Evolutionary conservation across 192 early-diverging fungal genomes (phyloP).

Genomic region (Gaertneriomyces semiglobifer): DNA sequence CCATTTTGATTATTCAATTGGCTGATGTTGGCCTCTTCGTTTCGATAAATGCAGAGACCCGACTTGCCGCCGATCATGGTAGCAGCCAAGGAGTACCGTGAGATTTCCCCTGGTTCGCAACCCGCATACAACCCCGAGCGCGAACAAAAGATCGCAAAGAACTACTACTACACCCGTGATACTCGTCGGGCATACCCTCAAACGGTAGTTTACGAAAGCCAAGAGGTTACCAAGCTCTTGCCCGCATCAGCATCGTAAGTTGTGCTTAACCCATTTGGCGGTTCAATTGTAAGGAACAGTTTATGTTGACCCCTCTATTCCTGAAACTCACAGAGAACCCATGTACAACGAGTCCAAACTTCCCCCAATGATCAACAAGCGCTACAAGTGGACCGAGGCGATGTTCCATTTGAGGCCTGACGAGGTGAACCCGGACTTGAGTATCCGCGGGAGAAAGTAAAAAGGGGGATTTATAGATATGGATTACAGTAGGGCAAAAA

Average conservation of each 20-base stretch:
- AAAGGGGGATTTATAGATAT: background rate
- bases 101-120: slow-evolving; percentile 44
- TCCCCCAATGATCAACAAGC: slow-evolving; percentile 40
- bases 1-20: background rate
- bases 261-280: background rate
- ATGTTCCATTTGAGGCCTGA: slow-evolving; percentile 39
- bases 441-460: slow-evolving; percentile 36
- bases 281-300: background rate
- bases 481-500: background rate
- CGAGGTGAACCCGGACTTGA: slow-evolving; percentile 42
- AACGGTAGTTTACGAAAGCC: slow-evolving; percentile 72
- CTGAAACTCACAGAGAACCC: background rate
- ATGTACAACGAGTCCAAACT: slow-evolving; percentile 11
- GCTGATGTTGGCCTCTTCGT: background rate
- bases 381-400: slow-evolving; percentile 31
- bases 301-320: background rate
- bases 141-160: slow-evolving; percentile 58
- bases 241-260: slow-evolving; percentile 4
- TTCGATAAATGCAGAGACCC: slow-evolving; percentile 24
- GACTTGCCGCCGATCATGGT: slow-evolving; percentile 36
- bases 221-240: slow-evolving; percentile 55
- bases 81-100: slow-evolving; percentile 45
- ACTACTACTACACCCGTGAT: slow-evolving; percentile 91
- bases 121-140: slow-evolving; percentile 28
- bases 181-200: slow-evolving; percentile 87